Base-by-base conservation (phyloP, 1,284 basidiomycete genomes). In the Apiotrichum akiyoshidainum region DNA sequence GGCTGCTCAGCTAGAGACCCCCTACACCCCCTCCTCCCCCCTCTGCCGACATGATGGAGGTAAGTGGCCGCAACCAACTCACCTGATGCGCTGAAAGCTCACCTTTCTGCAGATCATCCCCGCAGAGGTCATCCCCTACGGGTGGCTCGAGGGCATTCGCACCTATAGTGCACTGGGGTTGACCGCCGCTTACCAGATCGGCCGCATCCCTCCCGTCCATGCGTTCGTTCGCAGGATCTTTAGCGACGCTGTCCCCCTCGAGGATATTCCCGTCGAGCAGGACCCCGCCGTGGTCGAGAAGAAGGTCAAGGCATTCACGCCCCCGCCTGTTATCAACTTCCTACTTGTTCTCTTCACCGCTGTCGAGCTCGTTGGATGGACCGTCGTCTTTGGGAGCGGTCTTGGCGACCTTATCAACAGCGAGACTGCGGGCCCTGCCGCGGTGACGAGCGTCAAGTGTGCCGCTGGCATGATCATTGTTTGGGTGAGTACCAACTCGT, bases 391-490 rank as follows among this genome's bases (percentile, higher is more conserved):
- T 14, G 75, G 71, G 16, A 58, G 52, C 45, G 46, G 63, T 17
- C 57, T 74, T 7, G 46, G 66, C 13, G 14, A 31, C 5, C 60
- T 63, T 3, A 52, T 54, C 14, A 44, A 62, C n/a, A 46, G 34
- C 12, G 58, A 26, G 37, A 50, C 11, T 2, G 21, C 33, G 0
- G 33, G n/a, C 11, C 31, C 9, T 33, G 51, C 40, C 21, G 33
- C 68, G 17, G 44, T 16, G 41, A 37, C 9, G 35, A 34, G 16
- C 2, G 17, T 22, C n/a, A 31, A 19, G 40, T 52, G 64, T 5
- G 60, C 70, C 0, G 65, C 60, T n/a, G 68, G 67, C 19, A 72
- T 74, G 66, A 63, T 70, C 5, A 14, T 71, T 2, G 67, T 74
- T 21, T 77, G 76, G 76, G 76, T 77, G 58, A 61, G 74, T 51